A percentile compares a stretch with the other conserved stretches of the same genome.
Conservation (phyloP, 129 eudicot genomes). For the Rutidosis leptorrhynchoides region DNA sequence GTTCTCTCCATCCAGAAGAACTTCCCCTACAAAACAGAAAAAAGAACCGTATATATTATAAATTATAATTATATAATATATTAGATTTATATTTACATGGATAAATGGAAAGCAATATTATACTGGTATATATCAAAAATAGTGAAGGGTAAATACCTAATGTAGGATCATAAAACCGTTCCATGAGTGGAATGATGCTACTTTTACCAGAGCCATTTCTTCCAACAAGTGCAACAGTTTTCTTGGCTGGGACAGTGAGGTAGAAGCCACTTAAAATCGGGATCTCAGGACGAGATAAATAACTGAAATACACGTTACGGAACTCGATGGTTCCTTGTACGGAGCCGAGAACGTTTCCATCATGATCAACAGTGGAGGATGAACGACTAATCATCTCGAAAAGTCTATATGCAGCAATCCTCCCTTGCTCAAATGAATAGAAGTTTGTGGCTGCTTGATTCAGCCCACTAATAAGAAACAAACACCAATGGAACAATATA, state of each 20-base stretch:
- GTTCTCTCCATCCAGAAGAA: slow-evolving; percentile 91
- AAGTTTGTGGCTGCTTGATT: slow-evolving; percentile 98
- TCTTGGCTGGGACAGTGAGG: slow-evolving; percentile 91
- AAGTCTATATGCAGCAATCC: slow-evolving; percentile 96
- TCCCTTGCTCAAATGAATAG: slow-evolving; percentile 95
- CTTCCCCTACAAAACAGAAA: slow-evolving; percentile 62
- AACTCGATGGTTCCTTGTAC: slow-evolving; percentile 97
- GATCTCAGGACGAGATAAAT: slow-evolving; percentile 91
- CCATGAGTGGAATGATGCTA: slow-evolving; percentile 97
- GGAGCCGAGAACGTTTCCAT: slow-evolving; percentile 56
- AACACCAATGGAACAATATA: slow-evolving; percentile 19
- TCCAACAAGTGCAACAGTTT: slow-evolving; percentile 96
- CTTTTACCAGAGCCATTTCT: slow-evolving; percentile 99
- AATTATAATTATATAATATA: too few species aligned
- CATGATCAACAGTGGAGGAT: slow-evolving; percentile 62
- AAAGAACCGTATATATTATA: neutral
- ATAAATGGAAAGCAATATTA: neutral
- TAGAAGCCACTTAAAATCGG: slow-evolving; percentile 94
- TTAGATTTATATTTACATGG: too few species aligned
- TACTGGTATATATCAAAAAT: slow-evolving; percentile 2
- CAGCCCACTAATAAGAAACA: slow-evolving; percentile 53
- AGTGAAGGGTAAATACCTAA: slow-evolving; percentile 50
- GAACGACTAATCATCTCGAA: slow-evolving; percentile 98
- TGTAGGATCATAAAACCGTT: slow-evolving; percentile 95
- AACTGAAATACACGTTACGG: slow-evolving; percentile 92